Evolutionary conservation across 768 basidiomycete genomes (phyloP), one percentile per base, ranked within the genome.

Genomic region (Naganishia vishniacii): DNA sequence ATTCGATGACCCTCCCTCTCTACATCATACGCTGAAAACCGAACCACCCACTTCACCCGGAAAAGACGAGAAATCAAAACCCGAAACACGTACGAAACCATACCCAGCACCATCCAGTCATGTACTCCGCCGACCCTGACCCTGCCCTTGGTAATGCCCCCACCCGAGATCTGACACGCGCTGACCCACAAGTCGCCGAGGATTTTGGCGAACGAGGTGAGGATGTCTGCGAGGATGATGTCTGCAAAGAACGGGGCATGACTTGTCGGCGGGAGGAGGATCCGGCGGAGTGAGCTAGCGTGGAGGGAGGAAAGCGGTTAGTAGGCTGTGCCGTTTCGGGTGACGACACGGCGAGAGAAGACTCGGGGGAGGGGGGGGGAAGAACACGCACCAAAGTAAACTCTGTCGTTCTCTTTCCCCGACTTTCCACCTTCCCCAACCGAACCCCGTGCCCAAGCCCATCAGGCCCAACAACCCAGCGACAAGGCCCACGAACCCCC

Each of bases 161-260:
- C 87, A 12, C 87, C 86, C 67, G 89, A 82, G n/a, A 97, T 81
- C 86, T 93, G 92, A 73, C 83, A 85, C 18, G 86, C 70, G 4
- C 89, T 91, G 46, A 97, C 80, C 90, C 90, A 97, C 44, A 92
- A 79, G 72, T 98, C 95, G 13, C 94, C 94, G 20, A 97, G 80
- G 42, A 99, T 91, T 80, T 95, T 97, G 37, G 95, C 93, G 72
- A 89, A 94, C 1, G 93, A 97, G 1, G 95, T 99, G 72, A 93
- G 83, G 66, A 98, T 84, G 81, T 98, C 95, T 65, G 94, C 93
- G 64, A 94, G 85, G 46, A 98, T 84, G 25, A 99, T 85, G 75
- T 99, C 95, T 29, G 86, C 85, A 78, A 99, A 99, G 75, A 86
- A 85, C 42, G 91, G 81, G 4, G 86, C 83, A 44, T 81, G 80